Evolutionary conservation across 2,329 filamentous ascomycete genomes (phyloP).

Genomic region (Periconia digitata): DNA sequence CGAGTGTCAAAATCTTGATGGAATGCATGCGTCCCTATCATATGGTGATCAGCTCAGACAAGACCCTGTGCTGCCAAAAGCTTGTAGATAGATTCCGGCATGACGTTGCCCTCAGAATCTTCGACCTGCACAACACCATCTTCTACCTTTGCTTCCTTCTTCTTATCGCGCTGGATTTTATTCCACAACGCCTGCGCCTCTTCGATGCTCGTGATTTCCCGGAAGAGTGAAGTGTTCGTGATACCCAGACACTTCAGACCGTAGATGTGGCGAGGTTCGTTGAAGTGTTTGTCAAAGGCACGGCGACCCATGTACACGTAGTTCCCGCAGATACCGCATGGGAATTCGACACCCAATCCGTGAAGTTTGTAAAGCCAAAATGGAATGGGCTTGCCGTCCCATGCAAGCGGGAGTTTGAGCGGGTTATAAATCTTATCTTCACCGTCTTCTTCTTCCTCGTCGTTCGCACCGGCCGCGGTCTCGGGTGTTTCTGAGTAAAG

Average conservation of each 20-base stretch:
- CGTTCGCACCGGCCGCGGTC: slow-evolving; percentile 54
- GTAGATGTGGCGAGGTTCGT: slow-evolving; percentile 88
- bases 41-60: too few species aligned
- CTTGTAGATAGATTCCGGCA: slow-evolving; percentile 98
- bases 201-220: slow-evolving; percentile 90
- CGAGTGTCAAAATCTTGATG: too few species aligned
- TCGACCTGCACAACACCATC: slow-evolving; percentile 97
- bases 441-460: slow-evolving; percentile 64
- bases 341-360: slow-evolving; percentile 89
- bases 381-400: slow-evolving; percentile 98
- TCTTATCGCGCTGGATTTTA: slow-evolving; percentile 85
- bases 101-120: slow-evolving; percentile 94
- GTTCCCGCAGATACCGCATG: slow-evolving; percentile 96
- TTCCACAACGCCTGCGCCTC: slow-evolving; percentile 89
- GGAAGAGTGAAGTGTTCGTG: slow-evolving; percentile 84
- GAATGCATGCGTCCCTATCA: too few species aligned
- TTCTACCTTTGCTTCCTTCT: slow-evolving; percentile 72
- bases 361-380: slow-evolving; percentile 99
- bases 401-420: slow-evolving; percentile 89
- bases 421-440: slow-evolving; percentile 96
- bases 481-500: slow-evolving; percentile 67
- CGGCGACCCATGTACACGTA: slow-evolving; percentile 98
- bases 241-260: slow-evolving; percentile 93
- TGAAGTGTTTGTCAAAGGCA: slow-evolving; percentile 98
- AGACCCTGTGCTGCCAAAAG: slow-evolving; percentile 92